Percentiles rank a stretch among this genome's conserved stretches.
phyloP scores from a whole-genome alignment of 2,329 filamentous ascomycete species.

The Apiospora arundinis region DNA sequence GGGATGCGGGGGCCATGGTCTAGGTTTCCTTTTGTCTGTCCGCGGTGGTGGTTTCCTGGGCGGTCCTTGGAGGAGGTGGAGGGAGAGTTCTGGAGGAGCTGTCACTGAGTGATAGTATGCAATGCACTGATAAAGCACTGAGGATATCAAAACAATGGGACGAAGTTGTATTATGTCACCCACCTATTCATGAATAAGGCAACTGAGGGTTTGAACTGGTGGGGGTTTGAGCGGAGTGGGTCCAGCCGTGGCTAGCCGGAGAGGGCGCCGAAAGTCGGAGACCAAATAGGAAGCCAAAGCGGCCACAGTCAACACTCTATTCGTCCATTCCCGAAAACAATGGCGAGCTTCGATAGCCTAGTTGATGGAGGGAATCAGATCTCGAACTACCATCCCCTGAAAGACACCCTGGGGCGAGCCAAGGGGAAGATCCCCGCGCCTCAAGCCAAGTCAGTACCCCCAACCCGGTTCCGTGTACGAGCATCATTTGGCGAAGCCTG shows the following conservation, averaged over 20 bases:
- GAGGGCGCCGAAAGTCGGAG: conserved; percentile 12
- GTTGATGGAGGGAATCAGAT: no score
- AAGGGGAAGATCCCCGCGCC: no score
- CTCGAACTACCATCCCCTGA: no score
- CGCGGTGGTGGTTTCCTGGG: neutral
- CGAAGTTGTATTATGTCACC: neutral
- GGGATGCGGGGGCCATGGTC: conserved; percentile 2
- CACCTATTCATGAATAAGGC: neutral
- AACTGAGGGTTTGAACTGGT: neutral
- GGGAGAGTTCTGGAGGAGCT: no score
- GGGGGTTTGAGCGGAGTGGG: conserved; percentile 11
- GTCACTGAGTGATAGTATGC: neutral
- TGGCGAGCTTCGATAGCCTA: no score
- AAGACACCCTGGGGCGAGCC: no score
- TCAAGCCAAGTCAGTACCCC: no score
- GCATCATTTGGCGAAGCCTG: no score
- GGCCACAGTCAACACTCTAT: no score
- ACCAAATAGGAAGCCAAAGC: no score
- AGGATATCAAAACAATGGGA: neutral
- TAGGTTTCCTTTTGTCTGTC: neutral
- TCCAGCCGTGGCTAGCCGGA: conserved; percentile 5
- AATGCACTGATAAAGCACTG: neutral
- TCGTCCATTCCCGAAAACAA: no score
- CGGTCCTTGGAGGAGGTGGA: neutral
- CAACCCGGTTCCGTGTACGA: no score